These are phyloP conservation scores for Ottelia alismoides DNA, from an alignment of 106 monocot genomes.

Conservation along the genomic window DNA sequence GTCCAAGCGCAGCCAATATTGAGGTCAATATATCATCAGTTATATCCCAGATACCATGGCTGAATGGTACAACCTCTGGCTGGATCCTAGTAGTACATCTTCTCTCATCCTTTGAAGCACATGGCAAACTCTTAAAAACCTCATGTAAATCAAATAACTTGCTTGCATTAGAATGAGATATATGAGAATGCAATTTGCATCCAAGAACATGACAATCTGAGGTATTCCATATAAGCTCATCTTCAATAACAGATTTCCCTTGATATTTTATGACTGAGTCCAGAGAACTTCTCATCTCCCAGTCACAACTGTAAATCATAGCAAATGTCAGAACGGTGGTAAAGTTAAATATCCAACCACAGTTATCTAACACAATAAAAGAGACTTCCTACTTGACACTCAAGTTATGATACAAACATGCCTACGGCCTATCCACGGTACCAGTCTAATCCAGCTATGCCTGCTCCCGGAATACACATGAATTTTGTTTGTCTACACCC, in stretches of 20 bases:
- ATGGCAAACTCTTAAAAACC: constrained; percentile 71
- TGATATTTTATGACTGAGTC: constrained; percentile 13
- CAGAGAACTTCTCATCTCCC: constrained; percentile 52
- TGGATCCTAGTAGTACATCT: constrained; percentile 28
- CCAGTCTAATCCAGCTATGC: no score
- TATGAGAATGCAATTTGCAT: constrained; percentile 37
- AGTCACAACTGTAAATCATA: constrained; percentile 83
- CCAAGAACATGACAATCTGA: constrained; percentile 64
- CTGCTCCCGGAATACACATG: no score
- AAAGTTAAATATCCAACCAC: no score
- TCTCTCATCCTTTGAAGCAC: constrained; percentile 34
- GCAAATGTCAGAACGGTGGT: no score
- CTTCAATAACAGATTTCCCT: constrained; percentile 17
- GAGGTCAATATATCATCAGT: constrained; percentile 68
- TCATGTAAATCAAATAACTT: constrained; percentile 74
- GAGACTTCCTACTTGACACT: no score
- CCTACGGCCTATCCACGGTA: no score
- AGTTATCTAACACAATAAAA: no score
- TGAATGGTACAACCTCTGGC: constrained; percentile 19
- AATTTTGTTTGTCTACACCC: no score
- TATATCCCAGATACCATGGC: constrained; percentile 64
- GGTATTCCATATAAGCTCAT: constrained; percentile 48
- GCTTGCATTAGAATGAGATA: constrained; percentile 13
- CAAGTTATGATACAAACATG: no score
- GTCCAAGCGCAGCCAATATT: constrained; percentile 34